A percentile compares a stretch with the other conserved stretches of the same genome.
phyloP scores from a whole-genome alignment of 139 green algal species.

The Eudorina sp. region DNA sequence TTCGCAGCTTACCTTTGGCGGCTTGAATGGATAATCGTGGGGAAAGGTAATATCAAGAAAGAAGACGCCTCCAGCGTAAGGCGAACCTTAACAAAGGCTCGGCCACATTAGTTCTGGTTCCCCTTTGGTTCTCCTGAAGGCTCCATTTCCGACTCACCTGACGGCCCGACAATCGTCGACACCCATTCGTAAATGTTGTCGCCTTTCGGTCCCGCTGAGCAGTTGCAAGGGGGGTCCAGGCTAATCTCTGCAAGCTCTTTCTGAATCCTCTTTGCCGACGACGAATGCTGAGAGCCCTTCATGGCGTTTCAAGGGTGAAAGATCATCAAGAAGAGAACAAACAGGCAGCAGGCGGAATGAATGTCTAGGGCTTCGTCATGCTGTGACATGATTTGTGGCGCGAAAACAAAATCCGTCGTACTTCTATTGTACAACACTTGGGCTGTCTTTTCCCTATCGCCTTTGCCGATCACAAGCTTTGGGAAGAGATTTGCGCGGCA shows the following conservation, averaged over 20 bases:
- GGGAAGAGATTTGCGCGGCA: no score
- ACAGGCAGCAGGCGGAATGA: no score
- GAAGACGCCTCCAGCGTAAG: constrained; percentile 93
- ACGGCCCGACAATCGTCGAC: constrained; percentile 88
- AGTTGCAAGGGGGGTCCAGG: constrained; percentile 94
- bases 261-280: constrained; percentile 69
- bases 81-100: constrained; percentile 73
- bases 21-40: constrained; percentile 96
- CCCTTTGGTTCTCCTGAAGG: no score
- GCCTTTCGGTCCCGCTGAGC: constrained; percentile 96
- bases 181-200: constrained; percentile 99
- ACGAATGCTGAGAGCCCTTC: constrained; percentile 60
- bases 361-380: no score
- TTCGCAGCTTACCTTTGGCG: constrained; percentile 82
- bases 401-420: no score
- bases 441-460: no score
- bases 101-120: not conserved
- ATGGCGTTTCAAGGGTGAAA: no score
- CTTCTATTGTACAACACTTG: no score
- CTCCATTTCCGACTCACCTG: constrained; percentile 63
- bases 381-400: no score
- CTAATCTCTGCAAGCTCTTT: constrained; percentile 94
- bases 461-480: no score
- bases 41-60: constrained; percentile 98
- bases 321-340: no score